Evolutionary conservation across 2,329 filamentous ascomycete species (phyloP).

Genomic region (Fusarium pseudoanthophilum): DNA sequence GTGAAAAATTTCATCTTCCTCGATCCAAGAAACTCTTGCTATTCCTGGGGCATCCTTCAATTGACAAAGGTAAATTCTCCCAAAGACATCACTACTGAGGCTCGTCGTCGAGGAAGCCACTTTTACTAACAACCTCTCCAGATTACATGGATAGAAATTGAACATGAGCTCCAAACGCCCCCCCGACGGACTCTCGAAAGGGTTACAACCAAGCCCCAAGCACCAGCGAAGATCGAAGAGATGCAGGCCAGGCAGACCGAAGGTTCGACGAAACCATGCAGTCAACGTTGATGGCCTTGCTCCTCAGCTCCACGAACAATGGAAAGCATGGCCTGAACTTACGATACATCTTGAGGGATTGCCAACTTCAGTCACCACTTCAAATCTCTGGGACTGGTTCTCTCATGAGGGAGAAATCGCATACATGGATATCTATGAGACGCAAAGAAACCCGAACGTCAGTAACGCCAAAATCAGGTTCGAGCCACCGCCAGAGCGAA

Average conservation of each 20-base stretch:
- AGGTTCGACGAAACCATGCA: neutral
- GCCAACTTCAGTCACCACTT: slow-evolving; percentile 51
- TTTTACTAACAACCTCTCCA: neutral
- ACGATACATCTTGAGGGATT: slow-evolving; percentile 49
- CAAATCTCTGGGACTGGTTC: slow-evolving; percentile 64
- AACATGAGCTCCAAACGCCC: slow-evolving; percentile 6
- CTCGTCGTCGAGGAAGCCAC: no score
- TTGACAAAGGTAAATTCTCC: neutral
- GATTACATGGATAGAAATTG: neutral
- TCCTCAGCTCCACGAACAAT: slow-evolving; percentile 31
- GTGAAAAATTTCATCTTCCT: neutral
- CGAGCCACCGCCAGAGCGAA: slow-evolving; percentile 62
- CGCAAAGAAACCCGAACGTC: slow-evolving; percentile 23
- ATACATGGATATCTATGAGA: slow-evolving; percentile 64
- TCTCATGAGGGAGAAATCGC: slow-evolving; percentile 62
- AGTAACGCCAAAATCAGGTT: slow-evolving; percentile 62
- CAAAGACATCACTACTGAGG: neutral
- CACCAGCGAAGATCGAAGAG: neutral
- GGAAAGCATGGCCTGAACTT: slow-evolving; percentile 51
- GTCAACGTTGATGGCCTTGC: neutral
- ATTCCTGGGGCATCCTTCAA: neutral
- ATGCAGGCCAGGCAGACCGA: neutral
- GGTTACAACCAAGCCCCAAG: neutral
- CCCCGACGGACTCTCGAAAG: neutral
- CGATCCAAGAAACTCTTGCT: neutral